Conservation (phyloP, 1,139 yeast genomes). For the Saccharomycopsis crataegensis region DNA sequence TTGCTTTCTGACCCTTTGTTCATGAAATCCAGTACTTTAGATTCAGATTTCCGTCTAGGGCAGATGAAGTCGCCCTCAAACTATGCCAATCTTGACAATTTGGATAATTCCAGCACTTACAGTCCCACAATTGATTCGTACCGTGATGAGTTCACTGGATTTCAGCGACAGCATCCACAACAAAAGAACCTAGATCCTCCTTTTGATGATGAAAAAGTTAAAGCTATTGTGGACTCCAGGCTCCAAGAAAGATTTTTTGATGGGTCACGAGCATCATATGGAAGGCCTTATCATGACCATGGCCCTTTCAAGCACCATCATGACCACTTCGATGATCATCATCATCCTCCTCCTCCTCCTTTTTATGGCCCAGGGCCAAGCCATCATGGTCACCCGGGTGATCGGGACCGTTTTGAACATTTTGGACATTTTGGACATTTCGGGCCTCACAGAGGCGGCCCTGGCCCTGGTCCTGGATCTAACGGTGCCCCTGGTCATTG, state of each 20-base stretch:
- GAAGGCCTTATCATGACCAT: conserved; percentile 15
- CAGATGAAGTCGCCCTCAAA: no score
- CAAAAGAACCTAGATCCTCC: background rate
- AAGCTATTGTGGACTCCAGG: background rate
- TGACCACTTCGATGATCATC: conserved; percentile 3
- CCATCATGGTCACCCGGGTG: background rate
- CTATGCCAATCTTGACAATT: no score
- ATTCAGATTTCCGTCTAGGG: no score
- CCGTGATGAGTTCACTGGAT: no score
- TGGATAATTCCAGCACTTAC: no score
- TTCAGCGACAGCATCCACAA: background rate
- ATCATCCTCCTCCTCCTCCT: conserved; percentile 18
- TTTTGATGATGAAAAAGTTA: conserved; percentile 1
- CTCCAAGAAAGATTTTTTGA: background rate
- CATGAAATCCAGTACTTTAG: no score
- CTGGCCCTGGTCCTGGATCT: no score
- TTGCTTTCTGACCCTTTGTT: no score
- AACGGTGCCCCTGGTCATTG: no score
- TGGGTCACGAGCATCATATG: background rate
- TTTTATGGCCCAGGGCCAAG: conserved; percentile 12
- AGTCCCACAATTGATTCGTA: no score
- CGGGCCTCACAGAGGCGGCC: no score
- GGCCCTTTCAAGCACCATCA: conserved; percentile 4
- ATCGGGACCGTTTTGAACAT: background rate
- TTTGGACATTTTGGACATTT: no score